Percentiles rank a stretch among this genome's conserved stretches.
phyloP scores from a whole-genome alignment of 352 stramenopile genomes.

The Globisporangium viniferum region DNA sequence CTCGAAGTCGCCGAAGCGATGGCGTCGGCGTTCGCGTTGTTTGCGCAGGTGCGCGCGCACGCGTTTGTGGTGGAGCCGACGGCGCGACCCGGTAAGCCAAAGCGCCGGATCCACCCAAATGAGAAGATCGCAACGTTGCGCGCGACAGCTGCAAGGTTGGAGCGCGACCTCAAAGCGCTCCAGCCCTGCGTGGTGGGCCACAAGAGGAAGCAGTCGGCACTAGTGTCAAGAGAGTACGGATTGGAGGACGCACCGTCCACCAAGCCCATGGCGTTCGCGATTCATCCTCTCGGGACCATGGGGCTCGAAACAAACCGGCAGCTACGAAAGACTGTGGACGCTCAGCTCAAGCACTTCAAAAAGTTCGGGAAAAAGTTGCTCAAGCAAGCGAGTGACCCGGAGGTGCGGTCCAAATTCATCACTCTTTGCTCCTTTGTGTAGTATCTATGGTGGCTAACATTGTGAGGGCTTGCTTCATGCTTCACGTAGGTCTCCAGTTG shows the following conservation, averaged over 20 bases:
- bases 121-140: slow-evolving; percentile 8
- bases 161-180: slow-evolving; percentile 1
- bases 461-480: too few species aligned
- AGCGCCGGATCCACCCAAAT: slow-evolving; percentile 8
- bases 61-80: slow-evolving; percentile 9
- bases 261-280: too few species aligned
- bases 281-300: background rate
- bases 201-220: background rate
- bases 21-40: slow-evolving; percentile 4
- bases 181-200: background rate
- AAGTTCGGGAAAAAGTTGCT: too few species aligned
- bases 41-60: background rate
- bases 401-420: background rate
- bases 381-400: background rate
- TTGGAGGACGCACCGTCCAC: too few species aligned
- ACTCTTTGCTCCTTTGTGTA: too few species aligned
- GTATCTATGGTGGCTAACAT: too few species aligned
- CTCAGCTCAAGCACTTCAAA: too few species aligned
- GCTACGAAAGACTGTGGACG: background rate
- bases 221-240: too few species aligned
- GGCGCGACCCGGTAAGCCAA: slow-evolving; percentile 6
- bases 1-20: background rate
- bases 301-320: slow-evolving; percentile 9
- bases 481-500: background rate
- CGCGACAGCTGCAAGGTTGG: background rate